Conservation (phyloP, 257 asterid species). For the Solanum neorickii region DNA sequence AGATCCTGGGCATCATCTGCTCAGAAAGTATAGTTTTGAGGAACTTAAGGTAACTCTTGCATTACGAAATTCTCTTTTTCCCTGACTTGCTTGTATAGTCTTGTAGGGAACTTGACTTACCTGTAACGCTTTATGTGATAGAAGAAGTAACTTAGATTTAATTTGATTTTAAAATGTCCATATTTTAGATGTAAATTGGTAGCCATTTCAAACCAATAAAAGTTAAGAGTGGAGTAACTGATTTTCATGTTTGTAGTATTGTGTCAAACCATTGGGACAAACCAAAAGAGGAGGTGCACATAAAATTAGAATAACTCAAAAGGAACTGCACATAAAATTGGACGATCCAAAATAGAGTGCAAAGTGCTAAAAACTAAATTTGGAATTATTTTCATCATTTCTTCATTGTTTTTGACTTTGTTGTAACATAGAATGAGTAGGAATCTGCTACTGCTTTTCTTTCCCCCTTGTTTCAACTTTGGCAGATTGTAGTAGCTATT, state of each 20-base stretch:
- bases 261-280: neutral
- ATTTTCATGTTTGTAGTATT: neutral
- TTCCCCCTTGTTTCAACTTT: neutral
- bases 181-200: neutral
- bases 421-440: neutral
- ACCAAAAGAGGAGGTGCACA: neutral
- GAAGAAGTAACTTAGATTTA: neutral
- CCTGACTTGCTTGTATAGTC: neutral
- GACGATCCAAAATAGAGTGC: neutral
- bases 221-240: neutral
- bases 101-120: neutral
- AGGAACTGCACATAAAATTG: neutral
- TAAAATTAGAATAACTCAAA: neutral
- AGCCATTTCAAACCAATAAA: neutral
- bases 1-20: neutral
- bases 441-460: neutral
- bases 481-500: neutral
- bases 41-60: constrained; percentile 10
- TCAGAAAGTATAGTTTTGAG: neutral
- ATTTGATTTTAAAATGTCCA: neutral
- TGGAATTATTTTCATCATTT: neutral
- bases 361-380: neutral
- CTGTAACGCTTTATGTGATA: neutral
- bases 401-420: neutral
- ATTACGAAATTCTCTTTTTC: neutral